Conservation (phyloP, 177 flowering plant species). For the Tripterygium wilfordii region DNA sequence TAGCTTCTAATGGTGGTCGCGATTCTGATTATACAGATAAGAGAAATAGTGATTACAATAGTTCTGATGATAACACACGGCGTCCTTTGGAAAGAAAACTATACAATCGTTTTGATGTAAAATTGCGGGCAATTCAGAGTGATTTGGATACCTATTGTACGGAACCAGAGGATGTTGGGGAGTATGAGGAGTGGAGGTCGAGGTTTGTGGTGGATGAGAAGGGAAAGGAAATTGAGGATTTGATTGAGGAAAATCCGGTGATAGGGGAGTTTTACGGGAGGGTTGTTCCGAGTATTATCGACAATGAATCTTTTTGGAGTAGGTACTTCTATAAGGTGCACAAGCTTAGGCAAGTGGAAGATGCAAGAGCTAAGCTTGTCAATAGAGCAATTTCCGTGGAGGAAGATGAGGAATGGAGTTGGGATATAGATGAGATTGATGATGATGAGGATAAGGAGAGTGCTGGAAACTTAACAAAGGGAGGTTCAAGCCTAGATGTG, state of each 20-base stretch:
- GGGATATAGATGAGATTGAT: conserved; percentile 83
- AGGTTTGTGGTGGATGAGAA: conserved; percentile 59
- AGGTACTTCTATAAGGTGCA: conserved; percentile 66
- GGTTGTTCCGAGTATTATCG: conserved; percentile 52
- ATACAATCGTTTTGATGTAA: conserved; percentile 66
- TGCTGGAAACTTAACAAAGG: conserved; percentile 6
- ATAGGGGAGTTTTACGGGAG: conserved; percentile 40
- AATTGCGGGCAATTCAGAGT: conserved; percentile 39
- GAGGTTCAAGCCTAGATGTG: conserved; percentile 8
- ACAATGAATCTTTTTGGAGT: conserved; percentile 59
- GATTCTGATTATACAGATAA: conserved; percentile 19
- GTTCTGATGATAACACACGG: neutral
- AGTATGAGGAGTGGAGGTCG: conserved; percentile 51
- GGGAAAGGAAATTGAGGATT: conserved; percentile 43
- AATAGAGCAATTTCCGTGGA: conserved; percentile 65
- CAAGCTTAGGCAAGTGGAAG: conserved; percentile 66
- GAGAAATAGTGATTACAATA: neutral
- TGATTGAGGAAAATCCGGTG: conserved; percentile 41
- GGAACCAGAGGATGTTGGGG: conserved; percentile 26
- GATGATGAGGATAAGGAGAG: conserved; percentile 21
- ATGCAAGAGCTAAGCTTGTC: conserved; percentile 67
- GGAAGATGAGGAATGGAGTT: conserved; percentile 80
- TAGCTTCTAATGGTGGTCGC: conserved; percentile 23
- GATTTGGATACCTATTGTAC: conserved; percentile 48
- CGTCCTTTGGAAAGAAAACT: conserved; percentile 19